Percentiles rank a stretch among this genome's conserved stretches.
These are phyloP conservation scores for Kalmanozyma brasiliensis DNA, from an alignment of 1,284 basidiomycete species.

Conservation along the genomic window DNA sequence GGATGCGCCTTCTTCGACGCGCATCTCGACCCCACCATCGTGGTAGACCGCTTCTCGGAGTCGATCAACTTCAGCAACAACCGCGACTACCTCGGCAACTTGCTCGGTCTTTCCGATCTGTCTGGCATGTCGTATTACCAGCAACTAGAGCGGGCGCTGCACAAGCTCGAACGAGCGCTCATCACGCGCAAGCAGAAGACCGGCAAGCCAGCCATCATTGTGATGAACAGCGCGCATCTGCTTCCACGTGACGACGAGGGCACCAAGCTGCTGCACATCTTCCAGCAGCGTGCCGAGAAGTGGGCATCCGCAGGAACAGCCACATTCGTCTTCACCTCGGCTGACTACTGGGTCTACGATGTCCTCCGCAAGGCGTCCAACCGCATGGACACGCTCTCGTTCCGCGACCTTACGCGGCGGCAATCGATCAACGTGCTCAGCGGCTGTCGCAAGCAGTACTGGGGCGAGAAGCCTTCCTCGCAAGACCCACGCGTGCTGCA, in stretches of 20 bases:
- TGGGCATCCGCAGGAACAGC: conserved; percentile 61
- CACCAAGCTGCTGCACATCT: conserved; percentile 54
- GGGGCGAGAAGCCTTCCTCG: conserved; percentile 46
- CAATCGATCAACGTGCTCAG: conserved; percentile 58
- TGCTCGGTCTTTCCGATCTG: conserved; percentile 60
- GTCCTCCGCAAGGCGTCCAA: conserved; percentile 56
- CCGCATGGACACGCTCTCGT: conserved; percentile 63
- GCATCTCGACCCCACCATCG: conserved; percentile 55
- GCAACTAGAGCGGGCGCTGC: conserved; percentile 56
- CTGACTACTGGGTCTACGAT: conserved; percentile 63
- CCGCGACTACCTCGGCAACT: conserved; percentile 62
- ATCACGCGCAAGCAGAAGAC: conserved; percentile 49
- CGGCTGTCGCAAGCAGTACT: conserved; percentile 59
- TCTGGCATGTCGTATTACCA: conserved; percentile 60
- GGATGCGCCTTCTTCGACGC: conserved; percentile 64
- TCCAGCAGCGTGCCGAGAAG: conserved; percentile 64
- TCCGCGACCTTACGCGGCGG: conserved; percentile 52
- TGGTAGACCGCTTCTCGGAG: conserved; percentile 62
- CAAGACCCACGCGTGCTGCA: conserved; percentile 47
- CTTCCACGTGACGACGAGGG: conserved; percentile 60
- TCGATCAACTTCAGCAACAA: conserved; percentile 62
- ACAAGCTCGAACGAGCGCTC: conserved; percentile 62
- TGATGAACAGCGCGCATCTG: conserved; percentile 62
- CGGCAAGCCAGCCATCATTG: conserved; percentile 61
- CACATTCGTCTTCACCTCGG: conserved; percentile 58